Base-by-base conservation (phyloP, 2,329 filamentous ascomycete species). In the Curvularia verruculosa region DNA sequence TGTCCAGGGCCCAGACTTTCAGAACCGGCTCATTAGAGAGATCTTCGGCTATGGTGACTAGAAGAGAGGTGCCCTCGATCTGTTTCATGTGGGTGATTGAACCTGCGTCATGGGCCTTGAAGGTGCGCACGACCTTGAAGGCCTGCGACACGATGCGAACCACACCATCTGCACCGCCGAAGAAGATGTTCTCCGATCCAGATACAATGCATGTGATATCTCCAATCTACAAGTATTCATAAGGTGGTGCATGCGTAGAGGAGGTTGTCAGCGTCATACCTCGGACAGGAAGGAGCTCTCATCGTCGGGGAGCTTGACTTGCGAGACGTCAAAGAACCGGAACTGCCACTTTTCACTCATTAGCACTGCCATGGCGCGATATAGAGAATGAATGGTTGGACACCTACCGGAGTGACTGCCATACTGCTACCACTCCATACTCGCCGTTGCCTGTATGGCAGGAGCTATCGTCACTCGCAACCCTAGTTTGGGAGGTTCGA, bases 1-100 rank as follows among this genome's bases (percentile, higher is more conserved):
- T 96, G 74, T 98, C 93, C 66, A 99, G 82, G 21, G 92, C 94
- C 95, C 95, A 99, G n/a, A 98, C 94, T 76, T 96, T 98, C 58
- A 99, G 79, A 19, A 94, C 84, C 0, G 95, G 94, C 68, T 98
- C 92, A 68, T 85, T 89, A 37, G 90, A 90, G 50, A 97, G 81
- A 70, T 98, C 93, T 77, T 99, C 95, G 57, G 89, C 86, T 58
- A 94, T 83, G 0, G 95, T 98, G 34, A 97, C 87, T 26, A 99
- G 83, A 60, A 96, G 79, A 52, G 91, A 89, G 1, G 93, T 96
- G 34, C 91, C 90, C 63, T 93, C 90, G 28, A 98, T 85, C 78
- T 97, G 94, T 77, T 89, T 91, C 86, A 98, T 93, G 75, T 96
- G 90, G 29, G 90, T 95, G 71, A 98, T 91, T 54, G 89, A 86